Conservation (phyloP, 768 basidiomycete genomes). For the Phanerochaete sordida region DNA sequence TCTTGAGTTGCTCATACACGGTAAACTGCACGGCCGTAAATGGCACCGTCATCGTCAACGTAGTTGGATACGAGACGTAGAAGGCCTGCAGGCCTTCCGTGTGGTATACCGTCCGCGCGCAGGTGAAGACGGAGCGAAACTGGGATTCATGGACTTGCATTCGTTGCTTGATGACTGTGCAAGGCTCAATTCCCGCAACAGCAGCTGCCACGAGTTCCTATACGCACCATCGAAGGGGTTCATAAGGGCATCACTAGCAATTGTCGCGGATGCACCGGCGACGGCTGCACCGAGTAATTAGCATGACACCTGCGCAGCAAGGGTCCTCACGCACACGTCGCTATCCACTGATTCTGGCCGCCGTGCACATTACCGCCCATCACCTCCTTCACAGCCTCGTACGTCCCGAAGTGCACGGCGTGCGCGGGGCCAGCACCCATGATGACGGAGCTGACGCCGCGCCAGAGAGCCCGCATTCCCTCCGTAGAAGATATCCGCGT, state of each 20-base stretch:
- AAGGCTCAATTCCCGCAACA: neutral
- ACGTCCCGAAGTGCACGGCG: constrained; percentile 94
- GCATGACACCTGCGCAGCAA: neutral
- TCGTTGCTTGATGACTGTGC: constrained; percentile 93
- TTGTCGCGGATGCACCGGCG: constrained; percentile 92
- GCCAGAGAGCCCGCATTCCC: constrained; percentile 87
- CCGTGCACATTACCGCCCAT: constrained; percentile 76
- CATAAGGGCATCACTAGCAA: constrained; percentile 96
- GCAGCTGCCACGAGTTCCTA: neutral
- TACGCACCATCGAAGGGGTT: constrained; percentile 96
- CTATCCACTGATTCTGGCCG: constrained; percentile 74
- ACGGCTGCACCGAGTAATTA: constrained; percentile 47
- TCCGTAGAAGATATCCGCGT: constrained; percentile 92
- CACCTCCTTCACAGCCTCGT: constrained; percentile 93
- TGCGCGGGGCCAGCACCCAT: constrained; percentile 97
- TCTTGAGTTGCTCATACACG: constrained; percentile 92
- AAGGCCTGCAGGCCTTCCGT: constrained; percentile 88
- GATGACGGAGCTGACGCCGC: constrained; percentile 94
- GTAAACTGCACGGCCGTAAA: constrained; percentile 99
- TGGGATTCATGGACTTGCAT: constrained; percentile 97
- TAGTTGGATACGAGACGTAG: constrained; percentile 98
- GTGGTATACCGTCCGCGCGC: constrained; percentile 79
- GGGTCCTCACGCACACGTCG: constrained; percentile 66
- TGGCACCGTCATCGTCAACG: constrained; percentile 92
- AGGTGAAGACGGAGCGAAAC: constrained; percentile 84